Percentiles rank a stretch among this genome's conserved stretches.
Conservation (phyloP, 176 grass and related monocot species). For the Zea luxurians region DNA sequence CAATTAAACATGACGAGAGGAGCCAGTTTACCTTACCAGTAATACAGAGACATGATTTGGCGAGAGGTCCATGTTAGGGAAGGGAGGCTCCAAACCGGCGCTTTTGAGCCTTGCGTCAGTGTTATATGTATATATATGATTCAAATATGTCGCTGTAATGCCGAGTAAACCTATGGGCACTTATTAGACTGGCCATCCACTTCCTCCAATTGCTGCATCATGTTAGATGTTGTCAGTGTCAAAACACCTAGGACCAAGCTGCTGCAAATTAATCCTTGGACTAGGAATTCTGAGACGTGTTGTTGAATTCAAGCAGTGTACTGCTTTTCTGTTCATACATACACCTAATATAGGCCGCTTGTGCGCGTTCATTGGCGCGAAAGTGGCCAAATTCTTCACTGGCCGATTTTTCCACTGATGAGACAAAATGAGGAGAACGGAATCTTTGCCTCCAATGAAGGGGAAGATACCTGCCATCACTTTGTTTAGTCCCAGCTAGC, state of each 20-base stretch:
- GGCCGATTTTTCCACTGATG: slow-evolving; percentile 32
- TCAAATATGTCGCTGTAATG: slow-evolving; percentile 29
- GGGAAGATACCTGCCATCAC: slow-evolving; percentile 44
- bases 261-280: slow-evolving; percentile 14
- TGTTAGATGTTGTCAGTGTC: slow-evolving; percentile 32
- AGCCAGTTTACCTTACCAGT: slow-evolving; percentile 3
- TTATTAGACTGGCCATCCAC: slow-evolving; percentile 44
- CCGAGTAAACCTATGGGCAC: slow-evolving; percentile 26
- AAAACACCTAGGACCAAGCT: slow-evolving; percentile 12
- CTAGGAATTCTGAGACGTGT: background rate
- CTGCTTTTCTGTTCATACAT: slow-evolving; percentile 9
- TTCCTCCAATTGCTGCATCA: slow-evolving; percentile 31
- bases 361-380: background rate
- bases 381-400: slow-evolving; percentile 26
- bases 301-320: background rate
- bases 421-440: slow-evolving; percentile 51
- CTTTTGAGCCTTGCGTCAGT: slow-evolving; percentile 32
- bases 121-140: slow-evolving; percentile 3
- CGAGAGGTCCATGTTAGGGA: slow-evolving; percentile 4
- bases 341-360: slow-evolving; percentile 25
- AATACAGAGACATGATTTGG: slow-evolving; percentile 24
- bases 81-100: background rate
- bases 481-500: slow-evolving; percentile 38
- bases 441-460: slow-evolving; percentile 47
- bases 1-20: slow-evolving; percentile 34